Evolutionary conservation across 2,329 filamentous ascomycete species (phyloP).

Genomic region (Geoglossum cookeanum): DNA sequence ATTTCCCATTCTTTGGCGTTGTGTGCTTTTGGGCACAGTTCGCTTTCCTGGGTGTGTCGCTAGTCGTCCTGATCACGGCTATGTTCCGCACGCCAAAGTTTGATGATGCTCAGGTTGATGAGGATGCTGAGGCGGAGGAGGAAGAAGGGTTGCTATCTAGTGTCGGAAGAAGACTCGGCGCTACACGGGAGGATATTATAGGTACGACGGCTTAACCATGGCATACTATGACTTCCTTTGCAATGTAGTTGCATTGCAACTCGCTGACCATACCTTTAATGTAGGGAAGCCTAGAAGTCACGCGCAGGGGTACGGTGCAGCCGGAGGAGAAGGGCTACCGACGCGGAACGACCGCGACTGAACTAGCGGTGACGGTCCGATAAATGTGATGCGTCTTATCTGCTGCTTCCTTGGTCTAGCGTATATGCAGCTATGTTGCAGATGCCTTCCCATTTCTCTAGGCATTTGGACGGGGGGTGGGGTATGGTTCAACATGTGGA

Average conservation of each 20-base stretch:
- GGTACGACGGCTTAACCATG: conserved; percentile 20
- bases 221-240: neutral
- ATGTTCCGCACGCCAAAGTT: conserved; percentile 65
- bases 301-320: neutral
- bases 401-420: neutral
- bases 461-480: neutral
- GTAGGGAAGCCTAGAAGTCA: neutral
- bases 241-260: neutral
- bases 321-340: neutral
- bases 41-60: conserved; percentile 48
- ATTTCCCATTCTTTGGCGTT: conserved; percentile 86
- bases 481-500: neutral
- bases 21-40: conserved; percentile 97
- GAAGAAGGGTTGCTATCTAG: conserved; percentile 81
- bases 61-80: conserved; percentile 61
- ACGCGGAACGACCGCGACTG: neutral
- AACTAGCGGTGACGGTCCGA: neutral
- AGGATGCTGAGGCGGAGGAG: conserved; percentile 78
- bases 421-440: neutral
- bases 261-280: neutral
- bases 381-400: neutral
- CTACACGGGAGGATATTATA: conserved; percentile 77
- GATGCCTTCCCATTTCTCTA: neutral
- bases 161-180: conserved; percentile 63
- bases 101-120: conserved; percentile 59